Percentiles rank a stretch among this genome's conserved stretches.
These are phyloP conservation scores for Trypanosoma avium DNA, from an alignment of 208 protist genomes.

Conservation along the genomic window DNA sequence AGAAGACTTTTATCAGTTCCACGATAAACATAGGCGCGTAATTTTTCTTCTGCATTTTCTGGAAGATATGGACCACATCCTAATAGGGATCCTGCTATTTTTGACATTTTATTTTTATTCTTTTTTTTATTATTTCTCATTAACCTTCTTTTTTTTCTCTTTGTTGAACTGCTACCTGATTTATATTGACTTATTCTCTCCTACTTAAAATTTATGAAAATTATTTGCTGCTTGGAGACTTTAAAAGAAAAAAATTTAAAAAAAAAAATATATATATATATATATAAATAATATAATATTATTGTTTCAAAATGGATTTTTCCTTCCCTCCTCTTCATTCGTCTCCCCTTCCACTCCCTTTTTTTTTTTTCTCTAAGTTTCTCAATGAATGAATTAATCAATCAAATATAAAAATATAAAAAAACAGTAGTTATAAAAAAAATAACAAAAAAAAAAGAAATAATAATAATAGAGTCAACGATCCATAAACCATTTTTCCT, in stretches of 20 bases:
- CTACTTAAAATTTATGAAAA: too few species aligned
- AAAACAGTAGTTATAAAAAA: too few species aligned
- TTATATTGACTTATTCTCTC: too few species aligned
- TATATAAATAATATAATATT: conserved; percentile 3
- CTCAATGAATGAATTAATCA: too few species aligned
- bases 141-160: conserved; percentile 6
- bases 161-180: too few species aligned
- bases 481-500: conserved; percentile 77
- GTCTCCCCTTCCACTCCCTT: not conserved
- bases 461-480: too few species aligned
- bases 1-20: conserved; percentile 75
- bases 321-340: not conserved
- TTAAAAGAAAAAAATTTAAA: conserved; percentile 25
- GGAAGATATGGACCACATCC: conserved; percentile 53
- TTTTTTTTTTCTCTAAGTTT: not conserved
- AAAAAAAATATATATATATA: conserved; percentile 1
- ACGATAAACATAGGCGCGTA: conserved; percentile 63
- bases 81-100: not conserved
- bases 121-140: not conserved
- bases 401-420: too few species aligned
- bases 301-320: too few species aligned
- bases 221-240: too few species aligned
- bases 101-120: not conserved
- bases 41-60: conserved; percentile 32
- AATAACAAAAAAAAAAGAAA: too few species aligned